phyloP scores from a whole-genome alignment of 495 filamentous ascomycete species.

The Hypoxylon intermedium region DNA sequence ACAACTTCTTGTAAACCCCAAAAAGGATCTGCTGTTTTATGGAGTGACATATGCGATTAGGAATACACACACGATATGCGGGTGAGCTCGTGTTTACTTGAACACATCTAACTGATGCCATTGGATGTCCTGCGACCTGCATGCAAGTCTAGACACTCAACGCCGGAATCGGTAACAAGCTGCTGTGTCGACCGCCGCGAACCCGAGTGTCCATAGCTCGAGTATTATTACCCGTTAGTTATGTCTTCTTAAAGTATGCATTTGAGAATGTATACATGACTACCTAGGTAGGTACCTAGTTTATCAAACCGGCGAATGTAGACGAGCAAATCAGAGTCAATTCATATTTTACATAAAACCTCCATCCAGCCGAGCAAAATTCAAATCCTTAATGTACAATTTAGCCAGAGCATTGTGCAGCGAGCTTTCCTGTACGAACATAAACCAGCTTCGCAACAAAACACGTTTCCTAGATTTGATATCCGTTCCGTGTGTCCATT shows the following conservation, averaged over 20 bases:
- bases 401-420: background rate
- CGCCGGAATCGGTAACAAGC: too few relatives aligned
- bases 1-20: background rate
- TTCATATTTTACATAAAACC: background rate
- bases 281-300: background rate
- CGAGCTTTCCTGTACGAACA: background rate
- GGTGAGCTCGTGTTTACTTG: slow-evolving; percentile 25
- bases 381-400: background rate
- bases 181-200: too few relatives aligned
- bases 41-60: background rate
- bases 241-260: too few relatives aligned
- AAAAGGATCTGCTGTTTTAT: slow-evolving; percentile 1
- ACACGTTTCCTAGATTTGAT: background rate
- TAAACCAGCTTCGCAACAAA: slow-evolving; percentile 7
- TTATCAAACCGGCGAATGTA: background rate
- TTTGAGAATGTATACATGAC: too few relatives aligned
- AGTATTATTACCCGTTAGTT: too few relatives aligned
- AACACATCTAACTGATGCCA: background rate
- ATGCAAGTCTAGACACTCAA: too few relatives aligned
- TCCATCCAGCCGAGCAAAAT: slow-evolving; percentile 1
- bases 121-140: too few relatives aligned
- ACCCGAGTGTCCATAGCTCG: too few relatives aligned
- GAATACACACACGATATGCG: slow-evolving; percentile 12
- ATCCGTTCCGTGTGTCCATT: background rate
- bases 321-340: background rate